Conservation (phyloP, 441 rosid species). For the Omphalea diandra region DNA sequence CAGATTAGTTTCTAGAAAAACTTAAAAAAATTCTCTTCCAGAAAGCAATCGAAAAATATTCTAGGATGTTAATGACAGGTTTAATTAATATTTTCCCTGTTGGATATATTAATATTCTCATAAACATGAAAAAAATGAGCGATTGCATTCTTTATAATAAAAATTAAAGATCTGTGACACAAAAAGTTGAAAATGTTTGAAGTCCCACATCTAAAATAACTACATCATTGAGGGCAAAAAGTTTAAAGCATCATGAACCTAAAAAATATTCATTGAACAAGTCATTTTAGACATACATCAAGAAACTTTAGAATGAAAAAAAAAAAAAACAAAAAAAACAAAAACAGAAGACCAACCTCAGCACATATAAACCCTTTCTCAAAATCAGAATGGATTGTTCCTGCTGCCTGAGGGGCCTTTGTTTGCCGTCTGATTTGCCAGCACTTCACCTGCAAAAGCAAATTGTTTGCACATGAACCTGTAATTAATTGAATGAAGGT, state of each 20-base stretch:
- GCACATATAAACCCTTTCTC: slow-evolving; percentile 99
- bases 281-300: no score
- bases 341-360: slow-evolving; percentile 71
- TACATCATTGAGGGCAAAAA: background rate
- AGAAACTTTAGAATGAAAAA: slow-evolving; percentile 11
- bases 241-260: no score
- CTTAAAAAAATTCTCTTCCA: background rate
- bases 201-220: background rate
- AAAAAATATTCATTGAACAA: no score
- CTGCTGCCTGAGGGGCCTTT: slow-evolving; percentile 99
- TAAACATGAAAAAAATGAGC: background rate
- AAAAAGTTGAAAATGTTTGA: background rate
- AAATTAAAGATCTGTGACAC: no score
- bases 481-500: background rate
- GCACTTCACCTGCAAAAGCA: slow-evolving; percentile 77
- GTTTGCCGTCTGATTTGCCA: slow-evolving; percentile 96
- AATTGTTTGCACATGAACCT: slow-evolving; percentile 18
- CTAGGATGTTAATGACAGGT: background rate
- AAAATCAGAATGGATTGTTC: slow-evolving; percentile 91
- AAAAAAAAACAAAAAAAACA: slow-evolving; percentile 15
- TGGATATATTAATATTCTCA: background rate
- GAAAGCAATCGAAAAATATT: background rate
- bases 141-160: background rate
- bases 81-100: background rate
- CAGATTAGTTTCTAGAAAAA: background rate